Evolutionary conservation across 2,329 filamentous ascomycete species (phyloP), one percentile per base, ranked within the genome.

Genomic region (Knufia fluminis): DNA sequence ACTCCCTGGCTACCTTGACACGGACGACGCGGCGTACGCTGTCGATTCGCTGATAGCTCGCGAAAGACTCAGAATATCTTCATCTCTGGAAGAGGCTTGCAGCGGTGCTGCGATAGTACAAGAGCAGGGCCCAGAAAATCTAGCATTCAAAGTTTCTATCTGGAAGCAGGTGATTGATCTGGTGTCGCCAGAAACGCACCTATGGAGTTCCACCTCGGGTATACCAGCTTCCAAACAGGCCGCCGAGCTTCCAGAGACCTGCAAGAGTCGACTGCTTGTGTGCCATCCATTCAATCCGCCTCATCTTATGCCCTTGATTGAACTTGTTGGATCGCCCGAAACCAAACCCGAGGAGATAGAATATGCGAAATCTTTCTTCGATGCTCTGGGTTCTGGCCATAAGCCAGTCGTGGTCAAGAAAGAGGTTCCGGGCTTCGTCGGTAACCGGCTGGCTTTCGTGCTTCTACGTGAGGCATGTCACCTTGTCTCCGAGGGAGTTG

Each of bases 391-490:
- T 68, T 89, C 91, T 69, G 90, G 96, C 74, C 89, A 91, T 68
- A 85, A 95, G 66, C 89, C 91, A 66, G 96, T 90, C 78, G 94
- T 95, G 83, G 86, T 82, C 72, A 82, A 96, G 67, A 87, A 91
- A 79, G 82, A 94, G 79, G 87, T 86, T 71, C 94, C 92, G 0
- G 77, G 78, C 1, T 80, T 80, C 53, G 76, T 80, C 6, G 75
- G 74, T 3, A 81, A 80, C 50, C 62, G 77, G 9, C 65, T 81
- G 1, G 75, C 76, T 0, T 80, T 78, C 61, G 76, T 76, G 1
- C 55, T 81, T 20, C 63, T 79, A 31, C 64, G 75, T 4, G 78
- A 80, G 57, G 74, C 76, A 2, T 71, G 76, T 22, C 69, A 74
- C 57, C 66, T 80, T 1, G 76, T 80, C 1, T 62, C 71, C 4